Evolutionary conservation across 2,329 filamentous ascomycete species (phyloP).

Genomic region (Aurifilum marmelostoma): DNA sequence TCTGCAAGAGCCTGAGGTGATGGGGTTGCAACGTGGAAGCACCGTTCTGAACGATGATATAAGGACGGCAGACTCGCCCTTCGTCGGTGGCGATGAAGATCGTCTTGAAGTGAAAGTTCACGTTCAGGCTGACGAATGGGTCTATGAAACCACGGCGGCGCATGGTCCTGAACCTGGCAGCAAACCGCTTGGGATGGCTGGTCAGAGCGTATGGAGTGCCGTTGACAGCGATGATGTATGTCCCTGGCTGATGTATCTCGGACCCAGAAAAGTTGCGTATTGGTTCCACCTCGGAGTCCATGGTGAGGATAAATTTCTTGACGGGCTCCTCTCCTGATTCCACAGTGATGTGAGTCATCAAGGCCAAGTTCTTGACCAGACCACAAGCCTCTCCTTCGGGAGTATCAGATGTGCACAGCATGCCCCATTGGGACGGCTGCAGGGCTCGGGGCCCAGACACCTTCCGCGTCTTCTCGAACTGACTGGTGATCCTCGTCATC

Average conservation of each 20-base stretch:
- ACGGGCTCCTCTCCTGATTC: conserved; percentile 93
- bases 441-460: conserved; percentile 93
- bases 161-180: conserved; percentile 82
- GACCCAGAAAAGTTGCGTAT: conserved; percentile 73
- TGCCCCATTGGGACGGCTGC: conserved; percentile 96
- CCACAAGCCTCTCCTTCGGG: conserved; percentile 98
- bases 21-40: conserved; percentile 78
- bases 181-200: conserved; percentile 81
- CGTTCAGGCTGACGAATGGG: conserved; percentile 94
- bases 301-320: conserved; percentile 79
- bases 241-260: conserved; percentile 82
- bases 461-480: conserved; percentile 98
- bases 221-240: conserved; percentile 92
- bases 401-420: conserved; percentile 96
- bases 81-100: conserved; percentile 97
- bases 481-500: conserved; percentile 98
- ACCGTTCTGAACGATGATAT: conserved; percentile 91
- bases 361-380: conserved; percentile 93
- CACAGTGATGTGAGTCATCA: conserved; percentile 99
- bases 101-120: conserved; percentile 88
- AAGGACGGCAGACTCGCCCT: conserved; percentile 91
- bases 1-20: conserved; percentile 80
- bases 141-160: conserved; percentile 90
- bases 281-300: conserved; percentile 82
- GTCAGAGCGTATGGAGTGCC: conserved; percentile 92